Evolutionary conservation across 1,284 basidiomycete species (phyloP).

Genomic region (Puccinia brachypodii): DNA sequence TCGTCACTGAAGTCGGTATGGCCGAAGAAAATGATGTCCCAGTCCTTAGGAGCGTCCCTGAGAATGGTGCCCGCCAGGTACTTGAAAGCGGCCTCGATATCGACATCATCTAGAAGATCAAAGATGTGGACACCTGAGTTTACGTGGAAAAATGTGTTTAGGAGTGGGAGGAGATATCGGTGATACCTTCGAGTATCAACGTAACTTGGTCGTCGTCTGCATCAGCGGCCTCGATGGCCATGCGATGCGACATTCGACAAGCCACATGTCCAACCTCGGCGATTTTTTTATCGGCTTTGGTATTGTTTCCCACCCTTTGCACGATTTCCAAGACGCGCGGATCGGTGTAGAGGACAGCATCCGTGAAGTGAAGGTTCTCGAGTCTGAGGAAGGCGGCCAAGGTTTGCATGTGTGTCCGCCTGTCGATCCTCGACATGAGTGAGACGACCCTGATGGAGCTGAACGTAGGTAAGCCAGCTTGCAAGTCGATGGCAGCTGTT

Average conservation of each 20-base stretch:
- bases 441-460: slow-evolving; percentile 38
- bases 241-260: slow-evolving; percentile 34
- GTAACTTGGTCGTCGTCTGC: slow-evolving; percentile 30
- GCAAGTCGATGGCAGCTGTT: not conserved
- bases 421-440: slow-evolving; percentile 21
- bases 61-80: slow-evolving; percentile 39
- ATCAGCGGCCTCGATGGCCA: slow-evolving; percentile 44
- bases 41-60: slow-evolving; percentile 36
- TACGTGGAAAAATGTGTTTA: not conserved
- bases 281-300: slow-evolving; percentile 42
- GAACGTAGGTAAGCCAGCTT: slow-evolving; percentile 16
- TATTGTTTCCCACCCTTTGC: slow-evolving; percentile 30
- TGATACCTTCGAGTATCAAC: slow-evolving; percentile 39
- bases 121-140: not conserved
- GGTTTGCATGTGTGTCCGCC: slow-evolving; percentile 36
- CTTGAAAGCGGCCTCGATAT: slow-evolving; percentile 44
- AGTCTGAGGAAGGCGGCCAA: slow-evolving; percentile 5
- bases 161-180: not conserved
- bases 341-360: slow-evolving; percentile 42
- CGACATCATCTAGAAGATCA: slow-evolving; percentile 38
- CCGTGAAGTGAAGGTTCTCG: slow-evolving; percentile 7
- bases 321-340: slow-evolving; percentile 39
- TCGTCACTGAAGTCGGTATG: slow-evolving; percentile 47
- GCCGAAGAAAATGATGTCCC: slow-evolving; percentile 48
- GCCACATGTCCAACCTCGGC: slow-evolving; percentile 45